phyloP scores from a whole-genome alignment of 2,329 filamentous ascomycete genomes.

The Stachybotrys elegans region DNA sequence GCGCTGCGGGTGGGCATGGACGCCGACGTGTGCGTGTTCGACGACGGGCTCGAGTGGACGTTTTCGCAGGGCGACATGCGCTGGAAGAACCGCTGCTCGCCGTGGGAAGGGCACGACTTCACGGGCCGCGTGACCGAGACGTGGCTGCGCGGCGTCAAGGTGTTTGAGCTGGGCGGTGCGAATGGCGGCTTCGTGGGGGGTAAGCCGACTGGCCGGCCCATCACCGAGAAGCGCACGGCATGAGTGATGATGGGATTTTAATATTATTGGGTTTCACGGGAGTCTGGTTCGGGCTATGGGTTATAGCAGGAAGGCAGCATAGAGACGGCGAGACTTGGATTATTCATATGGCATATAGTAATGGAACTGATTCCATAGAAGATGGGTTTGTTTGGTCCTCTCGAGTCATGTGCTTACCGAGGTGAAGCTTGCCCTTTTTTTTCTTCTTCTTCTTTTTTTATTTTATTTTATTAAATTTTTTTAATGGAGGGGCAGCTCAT shows the following conservation, averaged over 20 bases:
- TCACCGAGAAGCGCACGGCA: slow-evolving; percentile 53
- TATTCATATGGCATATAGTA: no score
- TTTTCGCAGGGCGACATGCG: slow-evolving; percentile 76
- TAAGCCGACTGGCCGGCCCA: slow-evolving; percentile 46
- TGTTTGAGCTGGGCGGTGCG: slow-evolving; percentile 63
- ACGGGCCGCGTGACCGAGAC: slow-evolving; percentile 78
- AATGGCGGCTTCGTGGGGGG: slow-evolving; percentile 46
- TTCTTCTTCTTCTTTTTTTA: no score
- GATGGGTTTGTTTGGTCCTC: no score
- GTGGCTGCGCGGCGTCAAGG: slow-evolving; percentile 70
- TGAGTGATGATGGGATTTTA: no score
- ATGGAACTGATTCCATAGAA: no score
- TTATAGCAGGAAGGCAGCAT: no score
- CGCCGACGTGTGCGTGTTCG: slow-evolving; percentile 88
- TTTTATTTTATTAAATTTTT: no score
- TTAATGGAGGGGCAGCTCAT: no score
- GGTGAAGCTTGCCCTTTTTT: no score
- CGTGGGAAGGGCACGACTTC: slow-evolving; percentile 79
- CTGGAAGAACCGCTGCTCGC: slow-evolving; percentile 89
- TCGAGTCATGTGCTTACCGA: no score
- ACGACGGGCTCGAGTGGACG: slow-evolving; percentile 74
- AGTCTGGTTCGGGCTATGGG: neutral
- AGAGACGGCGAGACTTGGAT: no score
- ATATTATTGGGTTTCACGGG: neutral
- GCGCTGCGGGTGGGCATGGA: slow-evolving; percentile 76